phyloP scores from a whole-genome alignment of 2,329 filamentous ascomycete species.

The Emmonsiellopsis sp. region DNA sequence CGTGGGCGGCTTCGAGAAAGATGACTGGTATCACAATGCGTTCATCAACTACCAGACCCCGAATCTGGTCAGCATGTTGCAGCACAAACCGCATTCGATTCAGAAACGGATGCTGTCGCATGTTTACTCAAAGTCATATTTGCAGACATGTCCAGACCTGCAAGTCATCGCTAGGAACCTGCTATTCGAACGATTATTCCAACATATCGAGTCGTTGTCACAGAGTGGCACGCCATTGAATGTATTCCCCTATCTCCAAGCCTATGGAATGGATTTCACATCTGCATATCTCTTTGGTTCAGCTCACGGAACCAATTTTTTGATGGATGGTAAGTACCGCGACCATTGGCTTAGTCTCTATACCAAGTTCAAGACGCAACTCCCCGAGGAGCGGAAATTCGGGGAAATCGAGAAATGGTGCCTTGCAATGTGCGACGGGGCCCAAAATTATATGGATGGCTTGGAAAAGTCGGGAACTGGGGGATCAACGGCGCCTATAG shows the following conservation, averaged over 20 bases:
- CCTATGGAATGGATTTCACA: constrained; percentile 67
- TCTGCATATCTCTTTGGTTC: constrained; percentile 65
- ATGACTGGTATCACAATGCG: constrained; percentile 59
- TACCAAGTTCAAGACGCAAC: not conserved
- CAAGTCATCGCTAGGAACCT: constrained; percentile 49
- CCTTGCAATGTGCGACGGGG: not conserved
- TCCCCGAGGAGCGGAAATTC: not conserved
- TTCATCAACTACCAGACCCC: constrained; percentile 35
- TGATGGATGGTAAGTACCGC: constrained; percentile 40
- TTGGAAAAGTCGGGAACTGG: not conserved
- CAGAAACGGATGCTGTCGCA: constrained; percentile 71
- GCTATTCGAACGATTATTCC: constrained; percentile 53
- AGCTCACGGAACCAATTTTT: constrained; percentile 51
- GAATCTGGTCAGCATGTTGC: constrained; percentile 6
- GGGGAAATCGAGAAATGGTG: not conserved
- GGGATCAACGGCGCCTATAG: not conserved
- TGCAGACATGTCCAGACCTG: constrained; percentile 54
- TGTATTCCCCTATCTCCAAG: constrained; percentile 56
- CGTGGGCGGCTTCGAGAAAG: constrained; percentile 63
- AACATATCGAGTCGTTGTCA: constrained; percentile 34
- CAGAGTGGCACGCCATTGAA: constrained; percentile 37
- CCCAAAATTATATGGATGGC: not conserved
- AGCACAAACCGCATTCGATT: constrained; percentile 54
- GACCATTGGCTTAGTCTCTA: not conserved
- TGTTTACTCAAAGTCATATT: constrained; percentile 68